Evolutionary conservation across 306 rosid species (phyloP).

Genomic region (Oxytropis ochrocephala): DNA sequence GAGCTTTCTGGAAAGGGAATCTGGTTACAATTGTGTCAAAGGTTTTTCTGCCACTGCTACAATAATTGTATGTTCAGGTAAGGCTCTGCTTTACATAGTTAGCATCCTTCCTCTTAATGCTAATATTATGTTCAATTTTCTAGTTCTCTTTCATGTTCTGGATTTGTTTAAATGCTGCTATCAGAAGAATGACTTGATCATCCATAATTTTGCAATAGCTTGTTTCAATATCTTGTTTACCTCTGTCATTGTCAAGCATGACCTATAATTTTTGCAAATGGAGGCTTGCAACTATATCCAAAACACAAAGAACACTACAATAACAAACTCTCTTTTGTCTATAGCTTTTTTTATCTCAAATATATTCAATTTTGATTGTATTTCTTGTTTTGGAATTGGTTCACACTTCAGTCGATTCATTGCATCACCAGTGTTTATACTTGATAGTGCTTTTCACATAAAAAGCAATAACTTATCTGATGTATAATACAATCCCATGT

Average conservation of each 20-base stretch:
- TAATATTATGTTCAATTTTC: not conserved
- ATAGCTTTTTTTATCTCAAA: not conserved
- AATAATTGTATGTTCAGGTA: constrained; percentile 3
- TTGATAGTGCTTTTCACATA: not conserved
- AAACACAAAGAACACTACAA: not conserved
- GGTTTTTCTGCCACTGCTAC: constrained; percentile 6
- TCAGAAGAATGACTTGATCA: not conserved
- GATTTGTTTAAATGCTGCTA: constrained; percentile 17
- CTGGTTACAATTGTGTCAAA: constrained; percentile 50
- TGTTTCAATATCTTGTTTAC: not conserved
- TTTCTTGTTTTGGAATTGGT: constrained; percentile 4
- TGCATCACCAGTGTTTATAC: not conserved
- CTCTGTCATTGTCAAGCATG: not conserved
- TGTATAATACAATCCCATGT: not conserved
- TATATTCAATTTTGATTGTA: not conserved
- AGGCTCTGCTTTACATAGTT: not conserved
- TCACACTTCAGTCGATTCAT: not conserved
- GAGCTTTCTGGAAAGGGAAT: constrained; percentile 99
- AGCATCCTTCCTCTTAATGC: not conserved
- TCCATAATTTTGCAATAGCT: too few species aligned
- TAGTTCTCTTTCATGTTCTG: not conserved
- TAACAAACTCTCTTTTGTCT: not conserved
- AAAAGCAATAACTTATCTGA: not conserved
- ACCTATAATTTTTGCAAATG: not conserved
- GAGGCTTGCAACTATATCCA: not conserved